Base-by-base conservation (phyloP, 2,329 filamentous ascomycete genomes). In the Dactylellina cionopaga region DNA sequence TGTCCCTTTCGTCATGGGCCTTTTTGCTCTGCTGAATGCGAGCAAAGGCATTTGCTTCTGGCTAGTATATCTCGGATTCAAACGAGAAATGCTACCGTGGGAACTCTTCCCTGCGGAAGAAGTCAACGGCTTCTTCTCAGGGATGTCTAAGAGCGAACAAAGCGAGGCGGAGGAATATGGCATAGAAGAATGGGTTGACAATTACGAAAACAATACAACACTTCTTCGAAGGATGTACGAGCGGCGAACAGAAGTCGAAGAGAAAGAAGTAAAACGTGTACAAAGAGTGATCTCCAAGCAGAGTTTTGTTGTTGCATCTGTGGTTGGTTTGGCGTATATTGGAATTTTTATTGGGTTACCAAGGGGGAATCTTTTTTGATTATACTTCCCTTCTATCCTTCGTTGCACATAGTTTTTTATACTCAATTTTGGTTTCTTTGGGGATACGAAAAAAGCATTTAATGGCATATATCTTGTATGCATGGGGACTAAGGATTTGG, bases 281-380 rank as follows among this genome's bases (percentile, higher is more conserved):
- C 66, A 71, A 71, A 71, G 66, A 63, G 66, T 71, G 39, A 71
- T 71, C 35, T 71, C 66, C 6, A 71, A 71, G 41, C 66, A 71
- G 24, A 71, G 66, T 71, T 71, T 71, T 37, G 52, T 39, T 29
- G 66, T 71, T 35, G 51, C 66, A 71, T 33, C 33, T 22, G 66
- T 71, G 33, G 58, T 64, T 41, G 66, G 66, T 52, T 29, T 71
- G 66, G 66, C 66, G 66, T 71, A 71, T 59, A 63, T 64, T 63
- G 66, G 66, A 35, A 64, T 71, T 58, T 71, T 71, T 47, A 64
- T 71, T 29, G 66, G 66, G 27, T 64, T 71, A 71, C 66, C 66
- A 22, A 41, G 29, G 25, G 66, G 66, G 25, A 71, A 71, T 47
- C 44, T 71, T 39, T 71, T 71, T 31, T 71, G 66, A 71, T 51